Evolutionary conservation across 2,329 filamentous ascomycete genomes (phyloP).

Genomic region (Metarhizium rileyi): DNA sequence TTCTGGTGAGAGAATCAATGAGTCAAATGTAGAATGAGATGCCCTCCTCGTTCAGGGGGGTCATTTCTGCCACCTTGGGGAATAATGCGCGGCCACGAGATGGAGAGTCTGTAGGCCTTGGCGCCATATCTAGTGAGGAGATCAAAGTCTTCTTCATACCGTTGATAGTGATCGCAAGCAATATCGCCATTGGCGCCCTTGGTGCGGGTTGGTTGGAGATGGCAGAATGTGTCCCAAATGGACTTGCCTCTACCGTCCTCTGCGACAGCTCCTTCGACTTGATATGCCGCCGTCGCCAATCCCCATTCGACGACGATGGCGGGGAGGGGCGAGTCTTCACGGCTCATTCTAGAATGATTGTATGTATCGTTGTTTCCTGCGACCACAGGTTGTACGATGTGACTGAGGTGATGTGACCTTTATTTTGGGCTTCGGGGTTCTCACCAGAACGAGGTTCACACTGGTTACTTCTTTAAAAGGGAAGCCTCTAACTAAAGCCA

Average conservation of each 20-base stretch:
- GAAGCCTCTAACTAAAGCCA: too few species aligned
- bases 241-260: conserved; percentile 31
- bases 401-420: neutral
- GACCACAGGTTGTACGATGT: neutral
- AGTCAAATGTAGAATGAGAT: conserved; percentile 50
- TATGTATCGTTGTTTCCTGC: neutral
- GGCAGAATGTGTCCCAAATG: conserved; percentile 33
- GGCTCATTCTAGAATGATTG: conserved; percentile 8
- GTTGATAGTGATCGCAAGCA: conserved; percentile 33
- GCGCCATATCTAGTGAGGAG: conserved; percentile 48
- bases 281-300: conserved; percentile 32
- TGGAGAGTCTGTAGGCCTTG: conserved; percentile 53
- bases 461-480: too few species aligned
- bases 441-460: too few species aligned
- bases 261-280: conserved; percentile 33
- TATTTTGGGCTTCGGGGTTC: neutral
- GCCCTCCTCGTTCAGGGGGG: conserved; percentile 50
- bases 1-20: conserved; percentile 45
- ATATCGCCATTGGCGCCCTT: conserved; percentile 36
- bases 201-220: conserved; percentile 29
- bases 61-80: conserved; percentile 54
- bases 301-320: conserved; percentile 30
- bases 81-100: conserved; percentile 55
- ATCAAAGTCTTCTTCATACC: conserved; percentile 43
- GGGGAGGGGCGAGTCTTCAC: conserved; percentile 16